A percentile compares a stretch with the other conserved stretches of the same genome.
Evolutionary conservation across 2,329 filamentous ascomycete genomes (phyloP).

Genomic region (Tolypocladium album): DNA sequence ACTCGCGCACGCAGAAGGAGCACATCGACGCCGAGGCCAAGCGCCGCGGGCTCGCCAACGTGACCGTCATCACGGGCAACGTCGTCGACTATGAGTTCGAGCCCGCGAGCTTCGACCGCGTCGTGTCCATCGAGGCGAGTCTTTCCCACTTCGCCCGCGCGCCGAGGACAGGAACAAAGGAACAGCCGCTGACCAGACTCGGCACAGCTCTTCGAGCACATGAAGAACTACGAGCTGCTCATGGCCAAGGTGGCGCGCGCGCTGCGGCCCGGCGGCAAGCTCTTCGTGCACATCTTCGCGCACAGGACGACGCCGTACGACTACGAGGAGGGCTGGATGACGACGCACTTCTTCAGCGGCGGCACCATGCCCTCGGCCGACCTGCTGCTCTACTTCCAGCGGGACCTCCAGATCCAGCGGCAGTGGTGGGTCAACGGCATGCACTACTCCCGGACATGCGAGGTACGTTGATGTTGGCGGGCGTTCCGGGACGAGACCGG

Average conservation of each 20-base stretch:
- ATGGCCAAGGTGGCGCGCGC: constrained; percentile 51
- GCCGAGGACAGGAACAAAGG: too few species aligned
- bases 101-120: constrained; percentile 46
- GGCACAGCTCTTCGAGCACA: constrained; percentile 57
- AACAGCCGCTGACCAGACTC: neutral
- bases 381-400: constrained; percentile 56
- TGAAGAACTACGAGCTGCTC: constrained; percentile 64
- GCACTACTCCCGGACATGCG: constrained; percentile 60
- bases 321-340: constrained; percentile 66
- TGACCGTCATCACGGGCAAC: constrained; percentile 55
- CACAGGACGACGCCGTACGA: constrained; percentile 58
- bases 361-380: constrained; percentile 63
- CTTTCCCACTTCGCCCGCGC: neutral
- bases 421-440: constrained; percentile 64
- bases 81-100: constrained; percentile 57
- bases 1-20: constrained; percentile 57
- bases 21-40: constrained; percentile 52
- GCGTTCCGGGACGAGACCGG: neutral
- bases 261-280: constrained; percentile 51
- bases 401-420: constrained; percentile 44
- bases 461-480: too few species aligned
- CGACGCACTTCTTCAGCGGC: constrained; percentile 61
- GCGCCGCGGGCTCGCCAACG: constrained; percentile 45
- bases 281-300: constrained; percentile 60
- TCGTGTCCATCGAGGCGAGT: constrained; percentile 49